Conservation (phyloP, 202 grass and related monocot genomes). For the Hordeum pubiflorum region DNA sequence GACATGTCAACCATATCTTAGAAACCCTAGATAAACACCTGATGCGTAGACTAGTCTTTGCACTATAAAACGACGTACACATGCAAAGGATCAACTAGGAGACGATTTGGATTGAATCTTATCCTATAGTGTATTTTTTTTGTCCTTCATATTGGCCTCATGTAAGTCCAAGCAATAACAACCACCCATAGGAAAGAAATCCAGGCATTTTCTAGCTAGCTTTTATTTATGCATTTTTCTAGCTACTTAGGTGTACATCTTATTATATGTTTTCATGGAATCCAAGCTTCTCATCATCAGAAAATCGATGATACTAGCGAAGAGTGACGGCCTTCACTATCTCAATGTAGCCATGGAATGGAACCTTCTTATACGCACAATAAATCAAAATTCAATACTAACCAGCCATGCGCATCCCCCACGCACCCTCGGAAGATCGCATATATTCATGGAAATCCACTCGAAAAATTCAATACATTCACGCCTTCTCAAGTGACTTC, state of each 20-base stretch:
- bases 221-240: not conserved
- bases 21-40: not conserved
- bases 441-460: no score
- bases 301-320: no score
- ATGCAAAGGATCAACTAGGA: not conserved
- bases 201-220: no score
- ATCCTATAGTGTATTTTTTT: not conserved
- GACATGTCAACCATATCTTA: not conserved
- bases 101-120: not conserved
- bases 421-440: no score
- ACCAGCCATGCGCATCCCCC: no score
- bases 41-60: not conserved
- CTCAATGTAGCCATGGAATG: not conserved
- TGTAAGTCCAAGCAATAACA: not conserved
- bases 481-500: no score
- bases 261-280: not conserved
- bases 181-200: not conserved
- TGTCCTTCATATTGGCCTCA: not conserved
- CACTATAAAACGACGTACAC: not conserved
- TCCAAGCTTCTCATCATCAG: not conserved
- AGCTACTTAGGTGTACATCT: not conserved
- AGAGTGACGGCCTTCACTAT: not conserved
- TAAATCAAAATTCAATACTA: not conserved
- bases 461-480: no score
- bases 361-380: not conserved